Base-by-base conservation (phyloP, 2,329 filamentous ascomycete species). In the Aspergillus fijiensis region DNA sequence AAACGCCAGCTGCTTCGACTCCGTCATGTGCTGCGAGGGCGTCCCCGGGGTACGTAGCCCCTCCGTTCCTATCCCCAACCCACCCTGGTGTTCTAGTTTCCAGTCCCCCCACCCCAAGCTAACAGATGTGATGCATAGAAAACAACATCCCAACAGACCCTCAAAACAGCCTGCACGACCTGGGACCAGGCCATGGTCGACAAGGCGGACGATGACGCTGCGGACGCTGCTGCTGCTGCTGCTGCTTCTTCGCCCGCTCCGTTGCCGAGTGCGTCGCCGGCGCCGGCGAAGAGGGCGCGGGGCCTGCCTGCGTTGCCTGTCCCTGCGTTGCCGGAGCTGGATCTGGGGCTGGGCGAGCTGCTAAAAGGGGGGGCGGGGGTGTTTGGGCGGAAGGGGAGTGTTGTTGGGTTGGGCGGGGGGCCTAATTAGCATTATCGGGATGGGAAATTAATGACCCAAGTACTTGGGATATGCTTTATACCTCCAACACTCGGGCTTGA, bases 11-110 rank as follows among this genome's bases (percentile, higher is more conserved):
- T 73, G 71, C 56, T 9, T 51, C 2, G 54, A 64, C 33, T 49
- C 52, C 5, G 64, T 71, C 2, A 71, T 73, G 71, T 73, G 70
- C 50, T 73, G 71, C 62, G 35, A 55, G 19, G 56, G 47, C 11
- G 21, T 49, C 0, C 16, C n/a, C 2, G 35, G 27, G 9, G 67
- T 69, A 63, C 29, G 60, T 62, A 3, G 5, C 31, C 12, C 11
- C 10, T 4, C 55, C 29, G 48, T 16, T 4, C 16, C 7, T 6
- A 27, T 6, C 25, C 25, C 5, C 25, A 27, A 27, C 5, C 19
- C 19, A 19, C 19, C 19, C 19, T 19, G 19, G 19, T 19, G 19
- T 19, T 19, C 19, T 19, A 19, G 19, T 19, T 19, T 19, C 19
- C 19, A 19, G 19, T 19, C 19, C 19, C 19, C 19, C 19, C 19